phyloP scores from a whole-genome alignment of 805 yeast species.

The Metschnikowia hibisci region DNA sequence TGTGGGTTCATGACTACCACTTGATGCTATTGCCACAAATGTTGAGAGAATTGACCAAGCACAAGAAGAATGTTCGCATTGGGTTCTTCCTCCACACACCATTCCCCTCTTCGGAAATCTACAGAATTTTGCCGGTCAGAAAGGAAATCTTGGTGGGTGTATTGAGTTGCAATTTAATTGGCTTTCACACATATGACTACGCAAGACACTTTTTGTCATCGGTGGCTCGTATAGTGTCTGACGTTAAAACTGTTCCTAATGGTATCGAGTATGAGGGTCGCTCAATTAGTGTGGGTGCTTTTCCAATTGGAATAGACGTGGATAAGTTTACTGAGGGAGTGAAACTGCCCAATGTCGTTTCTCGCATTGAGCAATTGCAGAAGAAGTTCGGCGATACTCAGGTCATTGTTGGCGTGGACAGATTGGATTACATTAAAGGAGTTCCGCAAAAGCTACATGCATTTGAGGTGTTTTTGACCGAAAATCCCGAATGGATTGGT shows the following conservation, averaged over 20 bases:
- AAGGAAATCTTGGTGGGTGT: conserved; percentile 89
- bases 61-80: conserved; percentile 57
- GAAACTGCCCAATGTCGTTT: conserved; percentile 54
- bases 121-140: conserved; percentile 92
- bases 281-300: conserved; percentile 85
- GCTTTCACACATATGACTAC: conserved; percentile 98
- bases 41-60: conserved; percentile 58
- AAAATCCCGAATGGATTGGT: conserved; percentile 98
- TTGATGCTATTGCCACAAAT: conserved; percentile 91
- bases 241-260: conserved; percentile 82
- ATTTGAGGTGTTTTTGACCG: conserved; percentile 84
- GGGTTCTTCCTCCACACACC: conserved; percentile 98
- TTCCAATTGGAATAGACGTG: conserved; percentile 98
- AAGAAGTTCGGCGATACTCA: conserved; percentile 70
- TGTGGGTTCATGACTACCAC: conserved; percentile 99
- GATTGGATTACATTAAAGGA: conserved; percentile 95
- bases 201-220: conserved; percentile 93
- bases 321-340: conserved; percentile 84
- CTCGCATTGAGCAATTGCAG: conserved; percentile 61
- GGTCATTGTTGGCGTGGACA: conserved; percentile 93
- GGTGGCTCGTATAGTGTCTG: conserved; percentile 71
- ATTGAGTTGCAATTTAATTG: conserved; percentile 87
- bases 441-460: conserved; percentile 97
- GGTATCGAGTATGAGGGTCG: conserved; percentile 79
- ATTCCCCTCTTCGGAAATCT: conserved; percentile 95